Percentiles rank a stretch among this genome's conserved stretches.
phyloP scores from a whole-genome alignment of 179 eudicot genomes.

The Vitellaria paradoxa region DNA sequence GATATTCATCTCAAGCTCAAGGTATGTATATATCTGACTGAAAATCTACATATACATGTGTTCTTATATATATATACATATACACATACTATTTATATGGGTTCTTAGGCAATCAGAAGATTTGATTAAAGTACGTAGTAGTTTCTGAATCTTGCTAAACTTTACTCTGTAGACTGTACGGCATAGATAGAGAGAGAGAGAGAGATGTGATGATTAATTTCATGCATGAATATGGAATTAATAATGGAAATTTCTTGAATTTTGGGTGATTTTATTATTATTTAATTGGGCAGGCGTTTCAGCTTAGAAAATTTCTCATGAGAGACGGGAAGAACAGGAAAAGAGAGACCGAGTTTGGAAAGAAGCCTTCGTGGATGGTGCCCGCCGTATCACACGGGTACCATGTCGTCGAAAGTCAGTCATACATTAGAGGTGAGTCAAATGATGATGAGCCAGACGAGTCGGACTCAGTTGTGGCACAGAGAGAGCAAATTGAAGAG shows the following conservation, averaged over 20 bases:
- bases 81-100: not conserved
- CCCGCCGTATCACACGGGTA: slow-evolving; percentile 58
- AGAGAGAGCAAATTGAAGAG: slow-evolving; percentile 56
- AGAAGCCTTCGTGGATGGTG: slow-evolving; percentile 55
- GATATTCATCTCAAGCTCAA: slow-evolving; percentile 39
- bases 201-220: no score
- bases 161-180: not conserved
- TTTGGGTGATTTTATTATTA: not conserved
- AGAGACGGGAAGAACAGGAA: slow-evolving; percentile 14
- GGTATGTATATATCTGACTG: slow-evolving; percentile 13
- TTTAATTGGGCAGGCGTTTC: slow-evolving; percentile 29
- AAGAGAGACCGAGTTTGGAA: slow-evolving; percentile 23
- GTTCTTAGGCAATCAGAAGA: not conserved
- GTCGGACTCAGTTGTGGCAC: slow-evolving; percentile 37
- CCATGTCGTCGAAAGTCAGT: slow-evolving; percentile 41
- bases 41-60: not conserved
- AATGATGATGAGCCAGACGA: not conserved
- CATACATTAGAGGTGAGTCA: slow-evolving; percentile 19
- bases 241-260: no score
- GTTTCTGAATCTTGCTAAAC: not conserved
- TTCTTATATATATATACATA: not conserved
- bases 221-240: no score
- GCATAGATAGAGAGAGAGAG: no score
- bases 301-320: slow-evolving; percentile 30
- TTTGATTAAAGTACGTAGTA: not conserved